Evolutionary conservation across 176 grass and related monocot genomes (phyloP), one percentile per base, ranked within the genome.

Genomic region (Aegilops sharonensis): DNA sequence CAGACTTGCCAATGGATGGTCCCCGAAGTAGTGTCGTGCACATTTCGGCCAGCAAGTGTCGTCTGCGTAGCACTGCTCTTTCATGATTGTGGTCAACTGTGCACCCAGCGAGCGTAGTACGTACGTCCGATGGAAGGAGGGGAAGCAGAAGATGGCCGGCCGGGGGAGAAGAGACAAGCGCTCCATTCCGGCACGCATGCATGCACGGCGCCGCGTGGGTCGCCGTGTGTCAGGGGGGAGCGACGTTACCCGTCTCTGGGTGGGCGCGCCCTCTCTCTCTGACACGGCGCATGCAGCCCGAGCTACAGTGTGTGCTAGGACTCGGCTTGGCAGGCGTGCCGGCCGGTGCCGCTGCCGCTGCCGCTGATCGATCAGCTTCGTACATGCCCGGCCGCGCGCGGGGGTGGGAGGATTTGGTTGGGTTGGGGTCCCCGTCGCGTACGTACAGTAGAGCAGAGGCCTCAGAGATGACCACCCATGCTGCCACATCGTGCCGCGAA

Each of bases 401-500:
- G 24, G 39, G 81, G 35, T 20, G 52, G 17, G 47, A 69, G 82
- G 59, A 62, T 63, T 11, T 63, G 60, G n/a, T 63, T 21, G 56
- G 18, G 47, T 72, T 20, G 81, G 50, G 82, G 82, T 64, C 70
- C 82, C 82, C 34, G 59, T 84, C 60, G 32, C 27, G 25, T 30
- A 36, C 30, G 18, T 57, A 14, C 75, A 17, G 75, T n/a, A 12
- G 48, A 57, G 48, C 56, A 59, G 56, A 59, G 50, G 17, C 75
- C 21, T 12, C 56, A 59, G 56, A 59, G 57, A 18, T 7, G 5
- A 32, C 2, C 15, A n/a, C 45, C 47, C 20, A 3, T 36, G 17
- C 72, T 77, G 72, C 72, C 79, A 69, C 86, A 36, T 85, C 17
- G 76, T 85, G 87, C 86, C 86, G 80, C 80, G 25, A 78, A 88